Evolutionary conservation across 176 grass and related monocot genomes (phyloP), one percentile per base, ranked within the genome.

Genomic region (bread wheat (Triticum aestivum)): DNA sequence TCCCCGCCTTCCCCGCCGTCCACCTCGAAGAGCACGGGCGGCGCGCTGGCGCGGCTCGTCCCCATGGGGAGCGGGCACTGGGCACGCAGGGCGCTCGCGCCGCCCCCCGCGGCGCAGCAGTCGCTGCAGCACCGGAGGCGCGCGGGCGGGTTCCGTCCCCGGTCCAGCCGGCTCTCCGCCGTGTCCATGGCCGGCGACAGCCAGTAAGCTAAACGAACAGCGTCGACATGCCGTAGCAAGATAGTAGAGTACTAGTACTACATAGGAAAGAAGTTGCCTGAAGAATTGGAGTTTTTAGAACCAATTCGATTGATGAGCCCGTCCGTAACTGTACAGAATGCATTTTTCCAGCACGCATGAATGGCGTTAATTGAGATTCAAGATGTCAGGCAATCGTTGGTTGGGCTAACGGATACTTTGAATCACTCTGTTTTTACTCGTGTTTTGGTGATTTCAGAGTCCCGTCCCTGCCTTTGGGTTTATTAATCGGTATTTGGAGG

Each of bases 131-230:
- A 88, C 49, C 86, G 86, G 24, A 35, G 90, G 5, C 85, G 90
- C 29, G 85, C 41, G 62, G 63, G 24, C 21, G 21, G 21, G 9
- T 72, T 81, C 75, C 79, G 78, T 0, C 70, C 88, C 5, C 79
- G 88, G 0, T 88, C 83, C 0, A 92, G 83, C 90, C 44, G 93
- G n/a, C 90, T 95, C 27, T 92, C 88, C 56, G 17, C 79, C 63
- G 80, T 94, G 52, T 94, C 93, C 85, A 56, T 35, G 51, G 93
- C 90, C 21, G 88, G 85, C 2, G 90, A 92, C 35, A 79, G 82
- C 68, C 49, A 11, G 42, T 44, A 44, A 44, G 6, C 14, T 52
- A 52, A 52, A 52, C 49, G 13, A 6, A 17, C 49, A 0, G 1
- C 14, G 49, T 17, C 3, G 93, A 90, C 35, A 79, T 59, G 18